Evolutionary conservation across 352 stramenopile species (phyloP).

Genomic region (Salisapilia sapeloensis): DNA sequence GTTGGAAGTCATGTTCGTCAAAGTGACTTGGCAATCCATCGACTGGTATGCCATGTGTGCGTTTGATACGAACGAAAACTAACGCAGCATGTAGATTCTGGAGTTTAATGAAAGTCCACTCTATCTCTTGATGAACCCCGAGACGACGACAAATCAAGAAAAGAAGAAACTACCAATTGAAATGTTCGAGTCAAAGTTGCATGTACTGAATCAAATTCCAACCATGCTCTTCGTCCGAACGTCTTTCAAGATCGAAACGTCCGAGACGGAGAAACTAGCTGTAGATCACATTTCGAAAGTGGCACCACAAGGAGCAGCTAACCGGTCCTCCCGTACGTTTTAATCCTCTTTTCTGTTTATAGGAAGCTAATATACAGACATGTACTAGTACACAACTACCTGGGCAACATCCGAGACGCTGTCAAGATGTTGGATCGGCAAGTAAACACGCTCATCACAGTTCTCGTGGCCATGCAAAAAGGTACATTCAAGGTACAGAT

Average conservation of each 20-base stretch:
- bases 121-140: conserved; percentile 59
- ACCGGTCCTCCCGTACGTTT: conserved; percentile 49
- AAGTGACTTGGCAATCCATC: conserved; percentile 61
- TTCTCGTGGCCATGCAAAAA: conserved; percentile 58
- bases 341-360: not conserved
- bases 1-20: conserved; percentile 46
- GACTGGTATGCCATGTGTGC: conserved; percentile 16
- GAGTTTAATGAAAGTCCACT: conserved; percentile 78
- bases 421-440: conserved; percentile 78
- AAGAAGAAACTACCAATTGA: conserved; percentile 82
- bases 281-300: conserved; percentile 85
- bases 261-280: conserved; percentile 71
- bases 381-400: conserved; percentile 71
- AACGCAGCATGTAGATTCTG: conserved; percentile 37
- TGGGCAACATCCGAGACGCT: conserved; percentile 64
- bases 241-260: conserved; percentile 78
- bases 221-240: conserved; percentile 84
- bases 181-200: conserved; percentile 75
- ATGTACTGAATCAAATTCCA: conserved; percentile 64
- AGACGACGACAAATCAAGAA: conserved; percentile 31
- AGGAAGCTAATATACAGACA: not conserved
- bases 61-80: conserved; percentile 1
- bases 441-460: conserved; percentile 52
- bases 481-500: conserved; percentile 6
- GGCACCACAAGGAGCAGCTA: conserved; percentile 40